Conservation (phyloP, 306 rosid genomes). For the Quercus variabilis region DNA sequence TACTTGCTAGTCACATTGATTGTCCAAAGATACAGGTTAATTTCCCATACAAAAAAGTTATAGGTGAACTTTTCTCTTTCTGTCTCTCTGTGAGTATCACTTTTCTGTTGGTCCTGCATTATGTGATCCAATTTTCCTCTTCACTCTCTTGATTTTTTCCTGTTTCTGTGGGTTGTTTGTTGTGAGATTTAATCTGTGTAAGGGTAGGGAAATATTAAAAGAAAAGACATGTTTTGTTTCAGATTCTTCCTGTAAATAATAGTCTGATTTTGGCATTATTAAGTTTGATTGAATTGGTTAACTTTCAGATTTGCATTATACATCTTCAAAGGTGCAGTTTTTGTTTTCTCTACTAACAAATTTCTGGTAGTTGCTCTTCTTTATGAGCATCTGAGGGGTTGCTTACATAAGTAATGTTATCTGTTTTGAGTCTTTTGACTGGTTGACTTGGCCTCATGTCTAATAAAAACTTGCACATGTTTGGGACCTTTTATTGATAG, state of each 20-base stretch:
- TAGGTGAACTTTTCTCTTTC: neutral
- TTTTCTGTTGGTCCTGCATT: conserved; percentile 4
- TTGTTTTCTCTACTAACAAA: too few species aligned
- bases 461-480: too few species aligned
- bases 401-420: neutral
- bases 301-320: neutral
- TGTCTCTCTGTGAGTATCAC: neutral
- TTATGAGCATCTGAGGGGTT: neutral
- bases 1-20: conserved; percentile 6
- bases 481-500: too few species aligned
- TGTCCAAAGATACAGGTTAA: neutral
- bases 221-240: conserved; percentile 4
- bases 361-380: neutral
- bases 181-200: conserved; percentile 10
- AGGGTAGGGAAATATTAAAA: conserved; percentile 10
- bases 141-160: neutral
- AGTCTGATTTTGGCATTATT: conserved; percentile 1
- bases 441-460: too few species aligned
- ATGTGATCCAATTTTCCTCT: neutral
- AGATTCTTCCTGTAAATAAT: conserved; percentile 22
- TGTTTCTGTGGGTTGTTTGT: conserved; percentile 4
- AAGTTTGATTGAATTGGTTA: neutral
- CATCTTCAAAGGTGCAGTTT: neutral
- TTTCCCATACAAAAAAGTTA: neutral
- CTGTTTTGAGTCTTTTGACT: too few species aligned